A percentile compares a stretch with the other conserved stretches of the same genome.
Evolutionary conservation across 2,329 filamentous ascomycete species (phyloP).

Genomic region (Xylariaceae sp.): DNA sequence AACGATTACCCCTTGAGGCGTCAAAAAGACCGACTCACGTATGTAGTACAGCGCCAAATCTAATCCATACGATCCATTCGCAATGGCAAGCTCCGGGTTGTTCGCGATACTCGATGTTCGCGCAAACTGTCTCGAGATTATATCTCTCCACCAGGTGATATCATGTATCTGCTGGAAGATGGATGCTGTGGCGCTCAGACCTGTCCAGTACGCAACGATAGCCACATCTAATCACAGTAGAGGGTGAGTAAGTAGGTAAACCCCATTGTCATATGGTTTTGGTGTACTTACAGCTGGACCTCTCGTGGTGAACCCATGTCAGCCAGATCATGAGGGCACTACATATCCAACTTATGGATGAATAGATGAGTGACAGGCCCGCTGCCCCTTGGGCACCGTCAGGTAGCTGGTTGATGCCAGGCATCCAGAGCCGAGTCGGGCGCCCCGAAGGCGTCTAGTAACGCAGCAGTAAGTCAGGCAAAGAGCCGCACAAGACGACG

Average conservation of each 20-base stretch:
- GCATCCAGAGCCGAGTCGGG: conserved; percentile 4
- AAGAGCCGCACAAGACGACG: background rate
- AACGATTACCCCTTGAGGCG: too few relatives aligned
- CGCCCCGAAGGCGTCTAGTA: background rate
- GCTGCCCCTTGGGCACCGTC: conserved; percentile 7
- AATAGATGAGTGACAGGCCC: conserved; percentile 9
- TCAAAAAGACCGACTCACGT: conserved; percentile 9
- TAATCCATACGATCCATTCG: conserved; percentile 17
- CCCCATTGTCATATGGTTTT: background rate
- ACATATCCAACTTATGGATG: conserved; percentile 7
- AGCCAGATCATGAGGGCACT: conserved; percentile 13
- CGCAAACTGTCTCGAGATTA: conserved; percentile 13
- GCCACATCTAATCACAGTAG: conserved; percentile 15
- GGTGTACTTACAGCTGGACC: conserved; percentile 15
- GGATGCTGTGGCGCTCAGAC: conserved; percentile 16
- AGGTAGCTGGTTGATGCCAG: conserved; percentile 9
- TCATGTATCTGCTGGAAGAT: conserved; percentile 17
- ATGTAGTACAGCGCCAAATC: conserved; percentile 18
- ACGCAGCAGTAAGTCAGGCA: background rate
- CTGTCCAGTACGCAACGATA: conserved; percentile 14
- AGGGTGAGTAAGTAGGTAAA: background rate
- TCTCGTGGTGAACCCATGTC: conserved; percentile 17
- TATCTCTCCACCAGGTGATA: conserved; percentile 11
- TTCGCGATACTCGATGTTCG: conserved; percentile 9
- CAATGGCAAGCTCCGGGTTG: conserved; percentile 18